Percentiles rank a stretch among this genome's conserved stretches.
These are phyloP conservation scores for Chrysosporium keratinophilum DNA, from an alignment of 2,329 filamentous ascomycete species.

Conservation along the genomic window DNA sequence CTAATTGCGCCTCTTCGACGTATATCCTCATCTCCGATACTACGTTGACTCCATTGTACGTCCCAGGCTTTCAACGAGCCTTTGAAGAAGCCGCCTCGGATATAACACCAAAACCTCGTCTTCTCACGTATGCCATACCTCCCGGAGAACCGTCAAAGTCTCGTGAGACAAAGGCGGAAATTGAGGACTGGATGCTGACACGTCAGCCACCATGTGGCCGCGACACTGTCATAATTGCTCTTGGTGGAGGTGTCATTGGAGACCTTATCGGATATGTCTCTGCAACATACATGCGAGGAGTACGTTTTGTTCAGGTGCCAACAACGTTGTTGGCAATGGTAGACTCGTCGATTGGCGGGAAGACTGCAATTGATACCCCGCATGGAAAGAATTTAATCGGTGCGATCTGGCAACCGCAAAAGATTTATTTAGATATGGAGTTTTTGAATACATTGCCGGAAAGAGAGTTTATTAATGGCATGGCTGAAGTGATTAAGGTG, in stretches of 20 bases:
- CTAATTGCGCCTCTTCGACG: slow-evolving; percentile 69
- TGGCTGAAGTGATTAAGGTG: slow-evolving; percentile 89
- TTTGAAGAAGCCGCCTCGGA: slow-evolving; percentile 47
- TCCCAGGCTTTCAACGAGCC: slow-evolving; percentile 59
- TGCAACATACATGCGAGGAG: slow-evolving; percentile 95
- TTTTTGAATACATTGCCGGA: slow-evolving; percentile 85
- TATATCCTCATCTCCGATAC: slow-evolving; percentile 97
- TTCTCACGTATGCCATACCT: slow-evolving; percentile 76
- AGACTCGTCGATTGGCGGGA: slow-evolving; percentile 94
- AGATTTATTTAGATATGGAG: slow-evolving; percentile 86
- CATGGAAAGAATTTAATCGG: slow-evolving; percentile 94
- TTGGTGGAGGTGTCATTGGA: slow-evolving; percentile 93
- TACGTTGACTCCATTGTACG: slow-evolving; percentile 72
- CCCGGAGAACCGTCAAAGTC: slow-evolving; percentile 92
- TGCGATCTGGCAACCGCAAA: slow-evolving; percentile 89
- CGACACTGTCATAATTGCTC: slow-evolving; percentile 87
- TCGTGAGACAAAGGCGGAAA: slow-evolving; percentile 82
- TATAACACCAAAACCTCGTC: slow-evolving; percentile 47
- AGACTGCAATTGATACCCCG: slow-evolving; percentile 94
- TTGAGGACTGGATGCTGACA: slow-evolving; percentile 93
- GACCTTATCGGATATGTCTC: slow-evolving; percentile 97
- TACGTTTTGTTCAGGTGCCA: slow-evolving; percentile 91
- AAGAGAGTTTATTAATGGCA: slow-evolving; percentile 93
- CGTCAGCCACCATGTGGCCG: slow-evolving; percentile 74
- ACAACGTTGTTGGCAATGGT: slow-evolving; percentile 95